A percentile compares a stretch with the other conserved stretches of the same genome.
Conservation (phyloP, 805 yeast genomes). For the Millerozyma miso region DNA sequence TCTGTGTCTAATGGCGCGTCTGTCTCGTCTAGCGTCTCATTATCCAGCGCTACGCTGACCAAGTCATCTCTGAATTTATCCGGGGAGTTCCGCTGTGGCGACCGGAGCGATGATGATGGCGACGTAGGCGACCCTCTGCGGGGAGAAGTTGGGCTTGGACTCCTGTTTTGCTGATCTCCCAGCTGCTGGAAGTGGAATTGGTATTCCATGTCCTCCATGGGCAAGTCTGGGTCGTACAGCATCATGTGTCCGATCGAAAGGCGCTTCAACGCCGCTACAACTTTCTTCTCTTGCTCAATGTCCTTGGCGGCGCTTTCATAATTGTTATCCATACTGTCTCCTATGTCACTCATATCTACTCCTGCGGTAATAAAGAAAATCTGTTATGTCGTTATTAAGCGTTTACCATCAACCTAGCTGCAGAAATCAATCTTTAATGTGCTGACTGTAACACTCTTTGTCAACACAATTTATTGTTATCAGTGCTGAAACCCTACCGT, state of each 20-base stretch:
- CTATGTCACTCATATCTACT: neutral
- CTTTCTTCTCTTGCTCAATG: constrained; percentile 67
- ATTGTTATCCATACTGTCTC: constrained; percentile 6
- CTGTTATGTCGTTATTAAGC: neutral
- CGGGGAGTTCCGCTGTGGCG: neutral
- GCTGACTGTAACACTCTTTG: neutral
- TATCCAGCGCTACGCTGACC: neutral
- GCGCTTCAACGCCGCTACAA: constrained; percentile 70
- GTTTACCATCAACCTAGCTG: neutral
- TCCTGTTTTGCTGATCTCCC: constrained; percentile 8
- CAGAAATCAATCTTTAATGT: neutral
- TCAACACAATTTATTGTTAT: neutral
- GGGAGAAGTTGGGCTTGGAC: neutral
- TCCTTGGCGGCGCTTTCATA: constrained; percentile 64
- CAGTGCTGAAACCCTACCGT: no score
- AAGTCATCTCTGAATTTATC: neutral
- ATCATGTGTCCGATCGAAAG: constrained; percentile 62
- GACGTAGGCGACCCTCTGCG: neutral
- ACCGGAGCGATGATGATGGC: constrained; percentile 1
- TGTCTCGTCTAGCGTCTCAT: neutral
- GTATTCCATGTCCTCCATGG: constrained; percentile 35
- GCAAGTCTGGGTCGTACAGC: constrained; percentile 69
- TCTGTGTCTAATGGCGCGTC: constrained; percentile 26
- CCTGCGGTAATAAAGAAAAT: neutral
- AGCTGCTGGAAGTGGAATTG: constrained; percentile 15